Base-by-base conservation (phyloP, 345 rosid species). In the Cardamine resedifolia region DNA sequence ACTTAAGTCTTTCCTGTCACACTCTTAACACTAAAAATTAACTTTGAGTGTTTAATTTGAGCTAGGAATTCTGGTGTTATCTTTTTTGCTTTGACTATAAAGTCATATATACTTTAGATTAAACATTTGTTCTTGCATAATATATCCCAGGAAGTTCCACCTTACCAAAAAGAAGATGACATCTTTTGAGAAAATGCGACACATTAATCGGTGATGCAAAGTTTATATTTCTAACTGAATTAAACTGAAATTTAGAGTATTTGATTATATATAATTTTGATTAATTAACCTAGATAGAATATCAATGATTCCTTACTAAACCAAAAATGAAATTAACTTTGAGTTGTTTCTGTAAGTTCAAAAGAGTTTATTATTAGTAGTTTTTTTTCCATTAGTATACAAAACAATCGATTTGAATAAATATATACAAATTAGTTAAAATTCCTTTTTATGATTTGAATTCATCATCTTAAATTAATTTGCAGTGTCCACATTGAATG, bases 11-110 rank as follows among this genome's bases (percentile, higher is more conserved):
- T 66, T 23, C 58, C 7, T 55, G 70, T 76, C 79, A 62, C 59
- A 45, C 64, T 76, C 75, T 45, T 15, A 62, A 55, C 59, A 43
- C 79, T 62, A 14, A 36, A 62, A 62, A 24, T 53, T n/a, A 53
- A 45, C 50, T 49, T 66, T 69, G 79, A 68, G 79, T 76, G 79
- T 55, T 68, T 55, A 53, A 53, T 34, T 55, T 62, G 75, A 57
- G 62, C 31, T 76, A 18, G 5, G 24, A 33, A 69, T 62, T 26
- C 41, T 34, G 24, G 45, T 55, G 58, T 75, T 23, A 59, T 75
- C 10, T 68, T 51, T 59, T 75, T 41, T 61, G 58, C 74, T 75
- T 75, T 62, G 64, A 52, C 74, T 61, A 15, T 75, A 41, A 59
- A 59, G 44, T 51, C 52, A 41, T 11, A 20, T 60, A 41, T 11